phyloP scores from a whole-genome alignment of 805 yeast species.

The Kuraishia molischiana region DNA sequence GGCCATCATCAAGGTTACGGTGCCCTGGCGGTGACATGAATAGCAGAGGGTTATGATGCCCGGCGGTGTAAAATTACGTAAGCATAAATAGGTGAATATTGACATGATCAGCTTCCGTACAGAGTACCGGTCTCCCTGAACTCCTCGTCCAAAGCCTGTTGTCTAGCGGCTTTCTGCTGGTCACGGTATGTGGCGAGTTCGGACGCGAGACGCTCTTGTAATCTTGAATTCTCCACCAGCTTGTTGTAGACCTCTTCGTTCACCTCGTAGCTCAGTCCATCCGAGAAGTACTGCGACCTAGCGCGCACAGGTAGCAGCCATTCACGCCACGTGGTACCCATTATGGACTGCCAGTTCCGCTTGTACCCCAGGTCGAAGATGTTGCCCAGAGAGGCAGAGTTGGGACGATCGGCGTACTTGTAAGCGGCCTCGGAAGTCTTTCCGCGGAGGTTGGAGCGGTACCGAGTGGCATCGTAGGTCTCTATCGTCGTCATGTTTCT shows the following conservation, averaged over 20 bases:
- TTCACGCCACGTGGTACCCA: slow-evolving; percentile 58
- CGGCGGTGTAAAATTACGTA: not conserved
- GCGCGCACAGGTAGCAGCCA: slow-evolving; percentile 59
- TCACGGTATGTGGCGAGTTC: slow-evolving; percentile 23
- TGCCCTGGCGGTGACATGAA: no score
- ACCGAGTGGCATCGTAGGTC: slow-evolving; percentile 45
- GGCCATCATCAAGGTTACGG: no score
- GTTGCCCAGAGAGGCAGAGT: slow-evolving; percentile 43
- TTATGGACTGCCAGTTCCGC: slow-evolving; percentile 55
- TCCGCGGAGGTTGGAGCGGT: slow-evolving; percentile 24
- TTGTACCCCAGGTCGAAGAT: slow-evolving; percentile 64
- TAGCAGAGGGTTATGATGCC: not conserved
- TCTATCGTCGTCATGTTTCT: slow-evolving; percentile 78
- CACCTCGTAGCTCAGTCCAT: slow-evolving; percentile 44
- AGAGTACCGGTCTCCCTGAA: slow-evolving; percentile 1
- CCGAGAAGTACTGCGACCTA: slow-evolving; percentile 12
- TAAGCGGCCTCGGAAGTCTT: slow-evolving; percentile 23
- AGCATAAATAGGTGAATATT: no score
- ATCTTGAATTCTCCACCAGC: slow-evolving; percentile 27
- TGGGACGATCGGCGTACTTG: slow-evolving; percentile 31
- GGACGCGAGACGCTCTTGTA: slow-evolving; percentile 34
- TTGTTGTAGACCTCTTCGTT: slow-evolving; percentile 31
- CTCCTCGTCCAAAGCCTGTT: slow-evolving; percentile 7
- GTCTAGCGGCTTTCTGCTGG: slow-evolving; percentile 13
- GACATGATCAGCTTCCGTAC: not conserved